Conservation (phyloP, 768 basidiomycete genomes). For the Pleurotus djamor region DNA sequence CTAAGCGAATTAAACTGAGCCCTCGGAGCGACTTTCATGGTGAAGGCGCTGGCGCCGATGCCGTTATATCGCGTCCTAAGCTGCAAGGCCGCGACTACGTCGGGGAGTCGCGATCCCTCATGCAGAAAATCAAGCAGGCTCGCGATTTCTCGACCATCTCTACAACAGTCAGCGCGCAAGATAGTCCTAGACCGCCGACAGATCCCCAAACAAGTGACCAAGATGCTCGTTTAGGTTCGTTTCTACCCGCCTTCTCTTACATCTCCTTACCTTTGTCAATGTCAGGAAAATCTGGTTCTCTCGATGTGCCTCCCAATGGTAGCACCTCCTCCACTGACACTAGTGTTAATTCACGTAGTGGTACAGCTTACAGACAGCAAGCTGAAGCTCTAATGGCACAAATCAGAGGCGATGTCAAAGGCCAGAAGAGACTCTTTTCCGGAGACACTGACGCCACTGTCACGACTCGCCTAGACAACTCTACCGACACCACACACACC, state of each 20-base stretch:
- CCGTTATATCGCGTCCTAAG: constrained; percentile 47
- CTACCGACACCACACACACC: constrained; percentile 6
- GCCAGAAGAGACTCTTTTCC: constrained; percentile 71
- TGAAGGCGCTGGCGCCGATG: constrained; percentile 44
- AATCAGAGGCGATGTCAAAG: constrained; percentile 77
- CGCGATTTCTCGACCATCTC: constrained; percentile 79
- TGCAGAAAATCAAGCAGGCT: constrained; percentile 79
- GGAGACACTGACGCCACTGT: constrained; percentile 58
- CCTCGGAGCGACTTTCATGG: constrained; percentile 59
- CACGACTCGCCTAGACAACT: constrained; percentile 27
- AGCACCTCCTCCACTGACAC: constrained; percentile 45
- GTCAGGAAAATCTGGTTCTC: constrained; percentile 25
- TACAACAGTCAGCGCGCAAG: constrained; percentile 45
- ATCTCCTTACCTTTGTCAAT: constrained; percentile 1
- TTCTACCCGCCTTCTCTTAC: neutral
- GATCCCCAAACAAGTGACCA: constrained; percentile 10
- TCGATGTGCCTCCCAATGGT: constrained; percentile 32
- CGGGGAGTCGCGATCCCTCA: constrained; percentile 72
- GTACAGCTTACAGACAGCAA: constrained; percentile 60
- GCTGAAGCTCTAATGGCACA: constrained; percentile 84
- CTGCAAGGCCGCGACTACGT: constrained; percentile 64
- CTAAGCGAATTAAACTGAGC: constrained; percentile 81
- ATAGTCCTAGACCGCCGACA: too few species aligned
- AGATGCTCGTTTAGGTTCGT: constrained; percentile 16
- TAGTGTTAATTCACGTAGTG: constrained; percentile 27